Percentiles rank a stretch among this genome's conserved stretches.
Evolutionary conservation across 202 grass and related monocot genomes (phyloP).

Genomic region (Digitaria exilis): DNA sequence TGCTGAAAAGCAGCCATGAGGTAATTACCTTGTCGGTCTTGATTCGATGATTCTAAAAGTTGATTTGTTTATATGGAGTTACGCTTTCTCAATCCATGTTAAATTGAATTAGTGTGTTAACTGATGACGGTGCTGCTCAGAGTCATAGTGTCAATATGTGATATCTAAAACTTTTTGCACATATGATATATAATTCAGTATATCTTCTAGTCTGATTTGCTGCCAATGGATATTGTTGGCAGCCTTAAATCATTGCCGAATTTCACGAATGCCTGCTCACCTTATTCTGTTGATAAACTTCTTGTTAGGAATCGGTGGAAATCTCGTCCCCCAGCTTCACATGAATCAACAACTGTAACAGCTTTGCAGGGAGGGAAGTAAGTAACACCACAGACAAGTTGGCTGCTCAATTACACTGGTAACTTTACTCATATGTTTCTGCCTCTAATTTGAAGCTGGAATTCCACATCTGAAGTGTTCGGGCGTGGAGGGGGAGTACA

Average conservation of each 20-base stretch:
- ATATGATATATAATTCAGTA: not conserved
- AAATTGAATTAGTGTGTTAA: not conserved
- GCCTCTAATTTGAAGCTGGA: slow-evolving; percentile 39
- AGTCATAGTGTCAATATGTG: not conserved
- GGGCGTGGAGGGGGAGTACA: slow-evolving; percentile 57
- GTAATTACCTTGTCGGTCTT: not conserved
- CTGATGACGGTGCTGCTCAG: not conserved
- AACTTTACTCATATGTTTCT: slow-evolving; percentile 14
- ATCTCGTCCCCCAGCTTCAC: slow-evolving; percentile 55
- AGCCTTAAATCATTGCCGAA: not conserved
- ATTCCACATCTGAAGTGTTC: slow-evolving; percentile 65
- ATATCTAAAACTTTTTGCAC: not conserved
- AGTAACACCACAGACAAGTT: slow-evolving; percentile 14
- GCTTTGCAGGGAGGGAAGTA: slow-evolving; percentile 61
- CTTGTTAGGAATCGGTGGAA: slow-evolving; percentile 53
- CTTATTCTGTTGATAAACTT: not conserved
- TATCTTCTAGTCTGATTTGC: not conserved
- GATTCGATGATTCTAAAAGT: not conserved
- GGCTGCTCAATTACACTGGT: not conserved
- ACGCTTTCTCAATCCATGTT: not conserved
- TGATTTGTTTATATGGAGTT: not conserved
- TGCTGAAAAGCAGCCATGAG: not conserved
- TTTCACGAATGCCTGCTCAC: not conserved
- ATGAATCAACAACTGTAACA: slow-evolving; percentile 62
- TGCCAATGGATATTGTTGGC: not conserved